Conservation (phyloP, 257 asterid genomes). For the Haberlea rhodopensis region DNA sequence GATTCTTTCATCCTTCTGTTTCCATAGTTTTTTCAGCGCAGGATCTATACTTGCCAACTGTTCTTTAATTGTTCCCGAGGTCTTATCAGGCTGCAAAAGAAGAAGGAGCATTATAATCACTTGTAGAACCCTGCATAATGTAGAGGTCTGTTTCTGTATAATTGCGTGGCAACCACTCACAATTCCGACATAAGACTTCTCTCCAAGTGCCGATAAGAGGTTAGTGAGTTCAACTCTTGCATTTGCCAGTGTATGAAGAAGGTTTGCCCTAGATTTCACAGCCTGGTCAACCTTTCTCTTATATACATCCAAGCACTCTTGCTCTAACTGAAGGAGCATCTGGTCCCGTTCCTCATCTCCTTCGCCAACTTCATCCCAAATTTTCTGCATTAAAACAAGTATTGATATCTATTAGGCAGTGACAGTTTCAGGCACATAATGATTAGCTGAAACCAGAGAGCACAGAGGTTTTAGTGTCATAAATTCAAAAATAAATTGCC, state of each 20-base stretch:
- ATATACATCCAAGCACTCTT: conserved; percentile 76
- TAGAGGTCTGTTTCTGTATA: background rate
- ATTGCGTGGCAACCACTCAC: conserved; percentile 36
- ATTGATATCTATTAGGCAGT: conserved; percentile 8
- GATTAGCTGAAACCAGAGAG: background rate
- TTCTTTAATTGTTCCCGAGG: conserved; percentile 92
- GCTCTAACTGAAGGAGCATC: conserved; percentile 77
- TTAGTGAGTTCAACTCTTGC: conserved; percentile 88
- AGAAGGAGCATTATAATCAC: background rate
- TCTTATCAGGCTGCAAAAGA: conserved; percentile 76
- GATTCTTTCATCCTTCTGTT: conserved; percentile 56
- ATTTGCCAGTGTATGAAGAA: conserved; percentile 85
- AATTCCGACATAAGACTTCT: conserved; percentile 56
- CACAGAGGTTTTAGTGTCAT: background rate
- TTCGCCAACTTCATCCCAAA: conserved; percentile 87
- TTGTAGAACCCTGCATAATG: background rate
- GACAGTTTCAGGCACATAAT: background rate
- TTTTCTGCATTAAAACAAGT: conserved; percentile 42
- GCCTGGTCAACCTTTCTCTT: conserved; percentile 86
- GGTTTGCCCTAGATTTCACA: conserved; percentile 65
- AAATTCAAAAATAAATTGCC: conserved; percentile 29
- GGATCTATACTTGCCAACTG: conserved; percentile 94
- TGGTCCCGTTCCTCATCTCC: conserved; percentile 65
- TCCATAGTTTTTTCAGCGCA: conserved; percentile 56
- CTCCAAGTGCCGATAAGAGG: conserved; percentile 71